Conservation (phyloP, 1,139 yeast genomes). For the Saccharomyces hybrid region DNA sequence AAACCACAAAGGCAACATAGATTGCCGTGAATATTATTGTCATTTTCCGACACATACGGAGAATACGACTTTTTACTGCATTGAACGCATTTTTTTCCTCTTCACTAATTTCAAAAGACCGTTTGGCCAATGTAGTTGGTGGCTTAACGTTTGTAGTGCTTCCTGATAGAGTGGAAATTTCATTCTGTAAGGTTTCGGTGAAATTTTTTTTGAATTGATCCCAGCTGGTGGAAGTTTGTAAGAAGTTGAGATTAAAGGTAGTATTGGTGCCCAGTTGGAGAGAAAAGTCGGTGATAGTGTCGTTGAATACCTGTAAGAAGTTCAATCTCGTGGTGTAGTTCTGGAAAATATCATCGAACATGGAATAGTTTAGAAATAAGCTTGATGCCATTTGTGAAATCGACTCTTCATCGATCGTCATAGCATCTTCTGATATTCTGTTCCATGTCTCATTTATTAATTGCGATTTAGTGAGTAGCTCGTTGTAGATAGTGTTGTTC, state of each 20-base stretch:
- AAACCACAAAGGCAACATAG: not conserved
- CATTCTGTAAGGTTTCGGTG: not conserved
- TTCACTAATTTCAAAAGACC: not conserved
- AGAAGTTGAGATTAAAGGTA: not conserved
- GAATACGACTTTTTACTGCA: not conserved
- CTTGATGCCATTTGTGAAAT: not conserved
- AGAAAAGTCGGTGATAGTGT: not conserved
- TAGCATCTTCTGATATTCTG: conserved; percentile 8
- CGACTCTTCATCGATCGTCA: conserved; percentile 6
- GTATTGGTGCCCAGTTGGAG: not conserved
- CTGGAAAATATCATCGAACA: not conserved
- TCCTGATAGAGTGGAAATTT: not conserved
- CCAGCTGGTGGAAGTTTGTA: not conserved
- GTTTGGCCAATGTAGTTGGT: not conserved
- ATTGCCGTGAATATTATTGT: not conserved
- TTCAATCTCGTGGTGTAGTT: not conserved
- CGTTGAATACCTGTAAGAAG: not conserved
- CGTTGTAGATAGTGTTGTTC: not conserved
- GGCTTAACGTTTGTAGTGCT: not conserved
- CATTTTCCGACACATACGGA: not conserved
- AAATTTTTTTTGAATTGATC: not conserved
- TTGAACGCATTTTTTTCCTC: not conserved
- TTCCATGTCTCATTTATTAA: conserved; percentile 13
- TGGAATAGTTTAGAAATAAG: not conserved
- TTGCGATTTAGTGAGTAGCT: conserved; percentile 8